Conservation (phyloP, 176 grass and related monocot species). For the Secale cereale region DNA sequence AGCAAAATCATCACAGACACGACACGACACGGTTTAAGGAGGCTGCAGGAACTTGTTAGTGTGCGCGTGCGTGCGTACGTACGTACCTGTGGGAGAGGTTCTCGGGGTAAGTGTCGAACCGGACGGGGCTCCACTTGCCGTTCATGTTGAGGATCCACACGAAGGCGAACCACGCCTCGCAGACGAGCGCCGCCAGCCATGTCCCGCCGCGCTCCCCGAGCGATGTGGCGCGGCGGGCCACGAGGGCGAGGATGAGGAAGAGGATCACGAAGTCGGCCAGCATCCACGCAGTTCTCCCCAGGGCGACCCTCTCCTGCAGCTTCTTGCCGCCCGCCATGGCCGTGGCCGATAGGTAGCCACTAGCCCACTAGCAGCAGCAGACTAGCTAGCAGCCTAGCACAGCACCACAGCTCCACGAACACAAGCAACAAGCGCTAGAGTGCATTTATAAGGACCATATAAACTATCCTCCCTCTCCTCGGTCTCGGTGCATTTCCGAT, state of each 20-base stretch:
- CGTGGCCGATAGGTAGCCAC: neutral
- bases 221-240: neutral
- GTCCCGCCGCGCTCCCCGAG: neutral
- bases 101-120: slow-evolving; percentile 23
- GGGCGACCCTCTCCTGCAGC: slow-evolving; percentile 33
- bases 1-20: neutral
- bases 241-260: slow-evolving; percentile 28
- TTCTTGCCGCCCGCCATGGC: slow-evolving; percentile 5
- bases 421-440: neutral
- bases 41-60: no score
- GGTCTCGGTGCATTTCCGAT: neutral
- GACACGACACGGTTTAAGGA: neutral
- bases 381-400: neutral
- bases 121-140: slow-evolving; percentile 36
- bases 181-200: slow-evolving; percentile 28
- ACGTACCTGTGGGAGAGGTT: slow-evolving; percentile 2
- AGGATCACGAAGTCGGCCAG: slow-evolving; percentile 29
- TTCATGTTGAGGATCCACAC: slow-evolving; percentile 46
- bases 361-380: neutral
- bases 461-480: neutral
- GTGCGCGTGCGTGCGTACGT: no score
- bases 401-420: neutral
- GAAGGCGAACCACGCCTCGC: slow-evolving; percentile 46
- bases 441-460: neutral
- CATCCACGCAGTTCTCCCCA: slow-evolving; percentile 4